Evolutionary conservation across 176 grass and related monocot species (phyloP), one percentile per base, ranked within the genome.

Genomic region (Juncus effusus): DNA sequence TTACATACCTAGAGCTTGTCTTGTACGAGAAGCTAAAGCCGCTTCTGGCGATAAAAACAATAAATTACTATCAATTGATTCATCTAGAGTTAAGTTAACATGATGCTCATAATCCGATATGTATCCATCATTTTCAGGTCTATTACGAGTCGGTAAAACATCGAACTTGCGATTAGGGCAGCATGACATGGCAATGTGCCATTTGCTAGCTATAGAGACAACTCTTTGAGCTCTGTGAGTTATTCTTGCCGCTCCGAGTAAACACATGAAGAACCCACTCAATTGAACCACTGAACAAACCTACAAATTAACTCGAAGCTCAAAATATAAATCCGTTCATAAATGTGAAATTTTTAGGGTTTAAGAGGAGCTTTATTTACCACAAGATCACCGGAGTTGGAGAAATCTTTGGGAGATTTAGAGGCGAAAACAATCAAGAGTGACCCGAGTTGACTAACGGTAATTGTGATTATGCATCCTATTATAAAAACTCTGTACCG

Each of bases 221-320:
- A 86, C 79, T 60, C 88, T 58, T 5, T 97, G 88, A 50, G 88
- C 88, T 68, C 85, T 72, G 75, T 97, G 94, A 37, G 88, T 97
- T 74, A 92, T 97, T 58, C 87, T 73, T 3, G 82, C 88, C 10
- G 88, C 94, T 54, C 88, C 88, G 13, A 97, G 28, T 35, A 92
- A 51, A 58, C 94, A 97, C 85, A 97, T 80, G 80, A 92, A 89
- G 83, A 92, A 92, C 4, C 93, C 94, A 13, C 88, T 97, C 36
- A 97, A 59, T 72, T 89, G 83, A 73, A 97, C 88, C 42, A 81
- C 81, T 13, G 94, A 92, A 13, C 92, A 86, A 54, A 96, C 87
- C 90, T 90, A 71, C 72, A 65, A 14, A 47, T n/a, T n/a, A n/a
- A 7, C 40, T 12, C 61, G 36, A 72, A 45, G 7, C 42, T 7